Evolutionary conservation across 177 flowering plant species (phyloP).

Genomic region (Vitis hybrid): DNA sequence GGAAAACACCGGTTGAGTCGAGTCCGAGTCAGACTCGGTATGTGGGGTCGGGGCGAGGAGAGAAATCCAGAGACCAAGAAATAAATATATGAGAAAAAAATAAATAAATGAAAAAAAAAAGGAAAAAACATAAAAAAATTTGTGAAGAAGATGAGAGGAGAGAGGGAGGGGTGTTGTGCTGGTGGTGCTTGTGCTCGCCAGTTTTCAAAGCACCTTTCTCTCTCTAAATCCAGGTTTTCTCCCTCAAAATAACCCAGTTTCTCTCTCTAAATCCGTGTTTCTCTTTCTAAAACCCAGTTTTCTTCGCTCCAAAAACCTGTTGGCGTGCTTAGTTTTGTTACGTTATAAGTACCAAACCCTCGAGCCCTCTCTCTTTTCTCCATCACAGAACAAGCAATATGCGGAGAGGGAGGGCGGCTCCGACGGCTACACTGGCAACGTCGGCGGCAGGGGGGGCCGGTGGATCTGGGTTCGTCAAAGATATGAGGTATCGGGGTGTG

Average conservation of each 20-base stretch:
- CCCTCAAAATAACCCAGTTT: no score
- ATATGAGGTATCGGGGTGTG: slow-evolving; percentile 48
- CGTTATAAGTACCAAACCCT: no score
- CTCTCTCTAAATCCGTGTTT: no score
- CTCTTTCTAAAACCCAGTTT: no score
- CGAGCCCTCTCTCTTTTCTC: no score
- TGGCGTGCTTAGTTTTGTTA: no score
- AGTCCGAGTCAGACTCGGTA: slow-evolving; percentile 11
- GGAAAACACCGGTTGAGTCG: slow-evolving; percentile 2
- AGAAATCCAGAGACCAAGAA: slow-evolving; percentile 14
- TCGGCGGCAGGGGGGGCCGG: slow-evolving; percentile 1
- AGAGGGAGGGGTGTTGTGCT: no score
- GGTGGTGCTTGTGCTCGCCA: no score
- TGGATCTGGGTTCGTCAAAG: slow-evolving; percentile 2
- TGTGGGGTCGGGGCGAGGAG: slow-evolving; percentile 16
- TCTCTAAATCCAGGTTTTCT: no score
- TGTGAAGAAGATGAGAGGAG: background rate
- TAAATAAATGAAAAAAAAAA: background rate
- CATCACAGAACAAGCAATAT: no score
- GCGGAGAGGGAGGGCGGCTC: background rate
- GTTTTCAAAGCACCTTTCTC: no score
- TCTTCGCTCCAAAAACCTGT: no score
- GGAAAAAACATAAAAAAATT: slow-evolving; percentile 1
- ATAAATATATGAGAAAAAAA: background rate
- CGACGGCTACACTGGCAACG: background rate